Evolutionary conservation across 768 basidiomycete genomes (phyloP).

Genomic region (Cystofilobasidium ferigula): DNA sequence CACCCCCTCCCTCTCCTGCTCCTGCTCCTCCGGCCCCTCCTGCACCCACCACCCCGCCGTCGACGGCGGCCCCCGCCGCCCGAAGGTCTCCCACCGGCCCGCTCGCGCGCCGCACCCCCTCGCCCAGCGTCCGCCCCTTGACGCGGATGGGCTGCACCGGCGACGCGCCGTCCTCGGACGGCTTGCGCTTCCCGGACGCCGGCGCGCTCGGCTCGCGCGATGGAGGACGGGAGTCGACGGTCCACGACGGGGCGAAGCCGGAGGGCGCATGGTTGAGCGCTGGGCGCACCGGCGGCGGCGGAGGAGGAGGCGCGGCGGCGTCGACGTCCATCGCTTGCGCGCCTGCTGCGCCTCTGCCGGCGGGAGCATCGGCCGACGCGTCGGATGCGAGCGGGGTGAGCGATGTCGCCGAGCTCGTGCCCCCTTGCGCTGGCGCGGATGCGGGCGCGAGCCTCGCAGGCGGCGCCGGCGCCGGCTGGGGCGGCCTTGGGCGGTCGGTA

Average conservation of each 20-base stretch:
- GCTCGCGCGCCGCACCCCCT: neutral
- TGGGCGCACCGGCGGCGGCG: neutral
- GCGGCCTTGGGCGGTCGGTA: no score
- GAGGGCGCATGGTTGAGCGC: neutral
- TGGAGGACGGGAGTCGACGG: neutral
- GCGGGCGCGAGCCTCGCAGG: no score
- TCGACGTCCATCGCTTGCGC: neutral
- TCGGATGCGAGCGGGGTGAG: no score
- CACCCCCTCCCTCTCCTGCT: neutral
- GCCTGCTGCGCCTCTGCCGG: neutral
- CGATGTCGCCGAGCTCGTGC: no score
- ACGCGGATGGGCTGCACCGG: neutral
- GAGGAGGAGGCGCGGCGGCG: neutral
- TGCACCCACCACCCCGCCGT: no score
- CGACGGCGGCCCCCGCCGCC: neutral
- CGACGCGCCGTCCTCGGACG: neutral
- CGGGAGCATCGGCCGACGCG: neutral
- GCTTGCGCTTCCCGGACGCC: slow-evolving; percentile 17
- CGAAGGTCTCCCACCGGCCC: neutral
- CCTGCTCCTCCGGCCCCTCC: no score
- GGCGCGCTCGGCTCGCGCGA: neutral
- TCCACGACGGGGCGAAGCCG: no score
- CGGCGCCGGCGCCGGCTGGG: no score
- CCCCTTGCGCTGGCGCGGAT: no score
- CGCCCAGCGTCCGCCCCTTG: slow-evolving; percentile 17